Conservation (phyloP, 1,139 yeast genomes). For the Cylindricascospora bacillispora region DNA sequence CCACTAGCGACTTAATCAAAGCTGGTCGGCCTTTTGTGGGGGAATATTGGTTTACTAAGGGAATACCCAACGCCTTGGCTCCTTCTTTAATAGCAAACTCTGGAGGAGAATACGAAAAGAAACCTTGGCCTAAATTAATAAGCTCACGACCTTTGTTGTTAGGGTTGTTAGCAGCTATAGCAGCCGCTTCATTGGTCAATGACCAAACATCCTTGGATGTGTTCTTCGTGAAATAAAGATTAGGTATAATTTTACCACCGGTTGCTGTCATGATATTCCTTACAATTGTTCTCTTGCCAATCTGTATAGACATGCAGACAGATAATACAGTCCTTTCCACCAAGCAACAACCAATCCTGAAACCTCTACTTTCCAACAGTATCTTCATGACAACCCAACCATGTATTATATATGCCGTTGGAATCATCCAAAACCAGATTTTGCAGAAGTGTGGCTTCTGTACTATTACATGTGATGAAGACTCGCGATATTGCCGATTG, state of each 20-base stretch:
- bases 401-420: too few species aligned
- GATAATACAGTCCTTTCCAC: too few species aligned
- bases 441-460: too few species aligned
- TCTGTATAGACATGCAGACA: too few species aligned
- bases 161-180: constrained; percentile 45
- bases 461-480: too few species aligned
- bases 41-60: constrained; percentile 81
- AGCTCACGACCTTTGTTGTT: constrained; percentile 54
- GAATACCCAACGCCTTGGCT: constrained; percentile 54
- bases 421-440: too few species aligned
- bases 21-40: constrained; percentile 81
- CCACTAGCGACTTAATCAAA: constrained; percentile 54
- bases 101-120: constrained; percentile 91
- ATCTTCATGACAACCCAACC: too few species aligned
- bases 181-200: constrained; percentile 88
- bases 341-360: too few species aligned
- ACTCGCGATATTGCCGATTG: too few species aligned
- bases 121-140: constrained; percentile 90
- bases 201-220: constrained; percentile 80
- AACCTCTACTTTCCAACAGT: too few species aligned
- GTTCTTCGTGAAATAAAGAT: constrained; percentile 50
- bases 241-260: constrained; percentile 25
- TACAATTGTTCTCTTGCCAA: too few species aligned
- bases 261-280: too few species aligned
- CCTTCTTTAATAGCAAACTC: constrained; percentile 78